A percentile compares a stretch with the other conserved stretches of the same genome.
phyloP scores from a whole-genome alignment of 352 stramenopile genomes.

The Phytophthora podocarpi region DNA sequence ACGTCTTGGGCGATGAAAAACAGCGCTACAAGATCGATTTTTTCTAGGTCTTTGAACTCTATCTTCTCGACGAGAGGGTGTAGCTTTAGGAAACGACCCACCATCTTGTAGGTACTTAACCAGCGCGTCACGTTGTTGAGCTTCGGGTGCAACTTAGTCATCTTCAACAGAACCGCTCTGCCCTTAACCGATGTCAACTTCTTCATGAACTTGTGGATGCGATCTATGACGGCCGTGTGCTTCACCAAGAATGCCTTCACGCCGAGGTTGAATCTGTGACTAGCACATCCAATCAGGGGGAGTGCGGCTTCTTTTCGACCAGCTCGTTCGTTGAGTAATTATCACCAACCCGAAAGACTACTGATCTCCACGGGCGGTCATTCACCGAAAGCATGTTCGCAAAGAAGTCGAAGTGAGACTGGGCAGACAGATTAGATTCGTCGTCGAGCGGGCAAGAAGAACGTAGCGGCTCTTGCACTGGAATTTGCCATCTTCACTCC shows the following conservation, averaged over 20 bases:
- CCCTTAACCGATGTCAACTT: not conserved
- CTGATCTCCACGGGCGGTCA: not conserved
- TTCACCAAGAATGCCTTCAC: not conserved
- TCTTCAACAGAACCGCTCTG: not conserved
- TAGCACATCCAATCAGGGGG: not conserved
- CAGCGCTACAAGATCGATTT: too few relatives aligned
- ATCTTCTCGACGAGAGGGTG: too few relatives aligned
- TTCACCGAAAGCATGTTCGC: not conserved
- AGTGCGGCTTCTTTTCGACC: not conserved
- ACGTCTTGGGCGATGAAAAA: too few relatives aligned
- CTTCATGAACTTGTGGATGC: not conserved
- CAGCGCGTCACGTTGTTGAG: not conserved
- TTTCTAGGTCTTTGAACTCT: too few relatives aligned
- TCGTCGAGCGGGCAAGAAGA: not conserved
- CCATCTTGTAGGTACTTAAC: not conserved
- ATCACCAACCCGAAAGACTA: not conserved
- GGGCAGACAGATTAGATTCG: not conserved
- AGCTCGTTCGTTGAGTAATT: not conserved
- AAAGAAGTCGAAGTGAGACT: not conserved
- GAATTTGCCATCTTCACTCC: too few relatives aligned
- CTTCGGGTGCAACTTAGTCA: not conserved
- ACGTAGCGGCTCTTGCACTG: not conserved
- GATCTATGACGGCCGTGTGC: not conserved
- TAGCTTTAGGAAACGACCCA: too few relatives aligned
- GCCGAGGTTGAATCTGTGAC: not conserved